Evolutionary conservation across 768 basidiomycete species (phyloP), one percentile per base, ranked within the genome.

Genomic region (Russula vinacea): DNA sequence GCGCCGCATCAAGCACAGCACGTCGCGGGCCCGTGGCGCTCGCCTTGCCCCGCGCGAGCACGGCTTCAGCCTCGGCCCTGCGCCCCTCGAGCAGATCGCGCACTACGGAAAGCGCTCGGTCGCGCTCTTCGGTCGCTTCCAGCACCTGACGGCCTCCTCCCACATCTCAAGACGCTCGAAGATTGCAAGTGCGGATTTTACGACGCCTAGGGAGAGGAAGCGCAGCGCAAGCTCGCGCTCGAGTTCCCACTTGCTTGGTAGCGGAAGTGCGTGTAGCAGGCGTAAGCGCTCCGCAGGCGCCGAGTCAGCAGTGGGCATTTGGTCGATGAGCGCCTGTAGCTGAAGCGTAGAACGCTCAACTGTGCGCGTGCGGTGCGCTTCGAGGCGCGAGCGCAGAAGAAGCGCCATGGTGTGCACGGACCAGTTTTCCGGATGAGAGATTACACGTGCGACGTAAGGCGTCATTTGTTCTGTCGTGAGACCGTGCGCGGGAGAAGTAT

Each of bases 101-200:
- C 44, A 98, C 92, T 73, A 99, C 84, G 2, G 78, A 74, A 64
- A 93, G 81, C 6, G 88, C 97, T 71, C 84, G 86, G 59, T 92
- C 91, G 11, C 82, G 83, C 68, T 83, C 78, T 68, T 96, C 94
- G 76, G 95, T 81, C 19, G 86, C 78, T 64, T 87, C 80, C 89
- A 92, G 75, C 96, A 98, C 66, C 83, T 80, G 49, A 94, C 93
- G 9, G 92, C 94, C 67, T 98, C 92, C 76, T 97, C 97, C 95
- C 95, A 99, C 94, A 98, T 94, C 77, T 98, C 94, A 65, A 98
- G 79, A 40, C 92, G 83, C 76, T 93, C 89, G 72, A 94, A 98
- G 60, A 98, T 95, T 74, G 90, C 95, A 55, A 98, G 78, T 0
- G 97, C 95, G 5, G 91, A 94, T 69, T 87, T 87, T 64, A 90